Conservation (phyloP, 306 rosid genomes). For the Castanopsis chinensis region DNA sequence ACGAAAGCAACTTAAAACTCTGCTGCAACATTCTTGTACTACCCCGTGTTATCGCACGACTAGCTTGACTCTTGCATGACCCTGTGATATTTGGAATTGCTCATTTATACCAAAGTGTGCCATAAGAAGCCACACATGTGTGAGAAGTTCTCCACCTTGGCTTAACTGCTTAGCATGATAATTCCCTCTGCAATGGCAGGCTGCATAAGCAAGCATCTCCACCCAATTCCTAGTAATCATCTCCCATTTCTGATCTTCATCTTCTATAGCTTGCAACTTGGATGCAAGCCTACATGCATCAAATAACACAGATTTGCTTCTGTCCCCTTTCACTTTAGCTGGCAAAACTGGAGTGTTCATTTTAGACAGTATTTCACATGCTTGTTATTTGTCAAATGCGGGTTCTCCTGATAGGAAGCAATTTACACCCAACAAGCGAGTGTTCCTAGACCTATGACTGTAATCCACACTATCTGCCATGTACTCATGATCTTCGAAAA, state of each 20-base stretch:
- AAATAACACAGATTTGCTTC: neutral
- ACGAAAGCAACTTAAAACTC: too few species aligned
- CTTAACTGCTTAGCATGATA: constrained; percentile 4
- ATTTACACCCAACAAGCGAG: too few species aligned
- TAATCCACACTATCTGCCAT: too few species aligned
- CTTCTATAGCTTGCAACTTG: neutral
- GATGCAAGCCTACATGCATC: neutral
- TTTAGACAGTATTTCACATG: neutral
- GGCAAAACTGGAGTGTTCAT: neutral
- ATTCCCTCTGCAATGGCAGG: neutral
- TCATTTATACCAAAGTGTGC: constrained; percentile 1
- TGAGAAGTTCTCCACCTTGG: constrained; percentile 3
- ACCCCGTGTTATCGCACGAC: neutral
- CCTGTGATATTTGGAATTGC: neutral
- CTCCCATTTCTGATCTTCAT: neutral
- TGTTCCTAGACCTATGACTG: too few species aligned
- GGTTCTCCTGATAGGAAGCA: too few species aligned
- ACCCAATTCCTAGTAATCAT: neutral
- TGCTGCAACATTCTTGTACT: too few species aligned
- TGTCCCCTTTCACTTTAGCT: neutral
- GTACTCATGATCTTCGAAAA: neutral
- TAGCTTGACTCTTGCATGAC: neutral
- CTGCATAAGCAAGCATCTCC: constrained; percentile 1
- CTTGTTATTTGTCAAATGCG: neutral
- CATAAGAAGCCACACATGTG: constrained; percentile 12